Conservation (phyloP, 257 asterid species). For the Nicotiana attenuata region DNA sequence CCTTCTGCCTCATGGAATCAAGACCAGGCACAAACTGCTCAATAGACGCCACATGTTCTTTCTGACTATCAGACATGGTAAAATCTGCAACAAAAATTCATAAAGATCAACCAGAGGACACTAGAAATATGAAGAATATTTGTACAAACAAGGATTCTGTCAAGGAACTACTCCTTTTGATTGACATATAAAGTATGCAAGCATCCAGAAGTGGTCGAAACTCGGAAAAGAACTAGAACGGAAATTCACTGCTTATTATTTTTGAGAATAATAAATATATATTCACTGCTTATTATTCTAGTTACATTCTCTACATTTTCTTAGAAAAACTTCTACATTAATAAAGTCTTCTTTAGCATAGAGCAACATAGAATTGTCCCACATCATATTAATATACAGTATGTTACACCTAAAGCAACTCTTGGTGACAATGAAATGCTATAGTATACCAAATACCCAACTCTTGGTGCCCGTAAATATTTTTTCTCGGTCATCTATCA, state of each 20-base stretch:
- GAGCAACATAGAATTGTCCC: neutral
- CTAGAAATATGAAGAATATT: neutral
- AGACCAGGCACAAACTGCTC: constrained; percentile 61
- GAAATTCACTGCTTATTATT: neutral
- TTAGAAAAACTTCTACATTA: neutral
- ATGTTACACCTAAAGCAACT: neutral
- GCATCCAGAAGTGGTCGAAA: neutral
- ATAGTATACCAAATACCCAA: neutral
- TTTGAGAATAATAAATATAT: no score
- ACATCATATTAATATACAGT: neutral
- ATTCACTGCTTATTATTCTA: neutral
- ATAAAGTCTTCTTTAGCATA: neutral
- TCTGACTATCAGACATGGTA: constrained; percentile 58
- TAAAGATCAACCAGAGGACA: neutral
- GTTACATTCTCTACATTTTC: neutral
- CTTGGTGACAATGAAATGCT: neutral
- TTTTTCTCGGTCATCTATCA: neutral
- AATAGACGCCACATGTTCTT: constrained; percentile 54
- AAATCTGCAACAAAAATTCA: constrained; percentile 42
- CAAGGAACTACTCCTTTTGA: neutral
- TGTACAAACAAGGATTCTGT: neutral
- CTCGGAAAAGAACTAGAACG: neutral
- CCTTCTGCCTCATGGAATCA: constrained; percentile 45
- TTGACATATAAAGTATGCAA: neutral
- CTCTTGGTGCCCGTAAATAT: neutral